phyloP scores from a whole-genome alignment of 2,329 filamentous ascomycete genomes.

The Colletotrichum endophyticum region DNA sequence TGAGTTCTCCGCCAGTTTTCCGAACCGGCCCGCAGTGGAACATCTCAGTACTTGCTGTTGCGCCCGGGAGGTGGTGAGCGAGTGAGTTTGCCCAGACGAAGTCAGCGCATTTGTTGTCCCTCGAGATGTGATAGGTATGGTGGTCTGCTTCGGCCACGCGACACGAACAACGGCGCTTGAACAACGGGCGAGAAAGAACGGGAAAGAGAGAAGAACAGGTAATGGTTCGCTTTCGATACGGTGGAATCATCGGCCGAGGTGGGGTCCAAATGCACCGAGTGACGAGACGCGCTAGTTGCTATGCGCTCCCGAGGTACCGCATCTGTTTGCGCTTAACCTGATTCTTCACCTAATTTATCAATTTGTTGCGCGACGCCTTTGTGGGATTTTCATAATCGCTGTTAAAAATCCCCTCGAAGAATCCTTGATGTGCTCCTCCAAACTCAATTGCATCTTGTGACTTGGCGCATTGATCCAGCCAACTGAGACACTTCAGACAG shows the following conservation, averaged over 20 bases:
- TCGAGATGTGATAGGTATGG: background rate
- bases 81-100: background rate
- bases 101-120: background rate
- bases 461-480: background rate
- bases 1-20: constrained; percentile 16
- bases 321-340: background rate
- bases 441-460: background rate
- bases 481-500: background rate
- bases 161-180: background rate
- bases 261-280: background rate
- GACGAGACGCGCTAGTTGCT: background rate
- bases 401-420: background rate
- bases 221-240: background rate
- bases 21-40: background rate
- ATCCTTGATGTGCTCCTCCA: background rate
- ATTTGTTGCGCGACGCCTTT: background rate
- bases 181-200: background rate
- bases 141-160: background rate
- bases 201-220: background rate
- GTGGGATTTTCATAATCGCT: background rate
- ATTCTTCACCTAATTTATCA: background rate
- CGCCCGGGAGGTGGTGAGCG: background rate
- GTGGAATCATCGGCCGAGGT: constrained; percentile 7
- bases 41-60: background rate
- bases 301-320: background rate